These are phyloP conservation scores for Gloeopeniophorella convolvens DNA, from an alignment of 768 basidiomycete genomes.

Conservation along the genomic window DNA sequence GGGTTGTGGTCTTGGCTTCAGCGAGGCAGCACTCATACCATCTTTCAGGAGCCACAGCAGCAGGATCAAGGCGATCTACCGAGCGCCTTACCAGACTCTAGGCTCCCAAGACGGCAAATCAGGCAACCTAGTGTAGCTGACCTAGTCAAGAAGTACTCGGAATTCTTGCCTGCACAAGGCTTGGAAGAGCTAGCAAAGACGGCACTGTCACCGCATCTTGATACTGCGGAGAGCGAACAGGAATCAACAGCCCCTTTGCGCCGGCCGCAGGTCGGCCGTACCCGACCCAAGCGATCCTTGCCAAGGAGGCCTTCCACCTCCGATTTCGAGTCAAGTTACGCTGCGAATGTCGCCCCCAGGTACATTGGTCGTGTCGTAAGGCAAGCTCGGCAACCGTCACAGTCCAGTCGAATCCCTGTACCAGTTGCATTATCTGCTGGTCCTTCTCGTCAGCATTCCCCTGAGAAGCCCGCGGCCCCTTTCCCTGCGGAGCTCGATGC, in stretches of 20 bases:
- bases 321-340: conserved; percentile 89
- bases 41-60: conserved; percentile 1
- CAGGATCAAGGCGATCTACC: conserved; percentile 13
- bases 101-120: conserved; percentile 53
- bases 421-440: conserved; percentile 44
- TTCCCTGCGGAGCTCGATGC: conserved; percentile 24
- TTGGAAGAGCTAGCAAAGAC: conserved; percentile 67
- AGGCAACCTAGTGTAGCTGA: conserved; percentile 73
- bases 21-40: background rate
- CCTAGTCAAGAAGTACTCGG: conserved; percentile 75
- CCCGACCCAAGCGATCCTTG: conserved; percentile 45
- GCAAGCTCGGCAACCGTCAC: conserved; percentile 33
- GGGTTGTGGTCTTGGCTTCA: background rate
- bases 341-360: conserved; percentile 82
- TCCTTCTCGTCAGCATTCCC: conserved; percentile 62
- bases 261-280: conserved; percentile 36
- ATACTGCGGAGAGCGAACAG: conserved; percentile 75
- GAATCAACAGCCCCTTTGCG: conserved; percentile 41
- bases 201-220: conserved; percentile 49
- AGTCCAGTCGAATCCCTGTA: conserved; percentile 44
- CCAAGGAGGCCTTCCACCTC: conserved; percentile 58
- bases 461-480: conserved; percentile 51
- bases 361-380: conserved; percentile 50
- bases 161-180: conserved; percentile 65
- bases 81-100: conserved; percentile 38